These are phyloP conservation scores for Scleroderma bovista DNA, from an alignment of 768 basidiomycete genomes.

Conservation along the genomic window DNA sequence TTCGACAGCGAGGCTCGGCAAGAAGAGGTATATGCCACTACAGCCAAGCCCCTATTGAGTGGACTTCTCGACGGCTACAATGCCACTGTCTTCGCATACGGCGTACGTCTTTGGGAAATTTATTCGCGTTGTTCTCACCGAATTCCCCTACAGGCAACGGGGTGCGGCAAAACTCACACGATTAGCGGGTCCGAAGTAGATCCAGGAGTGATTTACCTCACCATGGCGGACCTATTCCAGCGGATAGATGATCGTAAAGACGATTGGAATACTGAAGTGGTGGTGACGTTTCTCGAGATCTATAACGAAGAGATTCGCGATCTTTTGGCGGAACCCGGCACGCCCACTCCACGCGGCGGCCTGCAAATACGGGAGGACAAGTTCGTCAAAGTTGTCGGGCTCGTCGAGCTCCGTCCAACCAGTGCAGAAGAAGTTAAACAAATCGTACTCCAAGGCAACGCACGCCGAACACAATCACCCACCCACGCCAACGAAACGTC, in stretches of 20 bases:
- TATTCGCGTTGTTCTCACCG: constrained; percentile 2
- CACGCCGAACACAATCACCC: constrained; percentile 83
- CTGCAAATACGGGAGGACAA: constrained; percentile 94
- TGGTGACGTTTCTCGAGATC: constrained; percentile 95
- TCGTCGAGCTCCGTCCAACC: constrained; percentile 75
- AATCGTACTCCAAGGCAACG: constrained; percentile 86
- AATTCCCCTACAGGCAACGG: constrained; percentile 72
- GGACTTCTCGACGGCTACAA: constrained; percentile 93
- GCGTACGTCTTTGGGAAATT: constrained; percentile 51
- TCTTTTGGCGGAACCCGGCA: constrained; percentile 74
- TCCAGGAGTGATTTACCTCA: constrained; percentile 92
- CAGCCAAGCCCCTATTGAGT: constrained; percentile 77
- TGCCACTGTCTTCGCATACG: constrained; percentile 97
- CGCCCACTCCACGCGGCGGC: constrained; percentile 65
- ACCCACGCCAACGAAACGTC: constrained; percentile 97
- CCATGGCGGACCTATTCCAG: constrained; percentile 95
- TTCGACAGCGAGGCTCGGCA: constrained; percentile 79
- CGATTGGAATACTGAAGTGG: constrained; percentile 81
- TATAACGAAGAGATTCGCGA: constrained; percentile 99
- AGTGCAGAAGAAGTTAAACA: constrained; percentile 92
- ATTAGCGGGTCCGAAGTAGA: constrained; percentile 88
- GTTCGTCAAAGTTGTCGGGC: constrained; percentile 81
- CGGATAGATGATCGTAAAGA: constrained; percentile 84
- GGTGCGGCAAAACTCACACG: constrained; percentile 99
- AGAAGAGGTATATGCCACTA: constrained; percentile 81